These are phyloP conservation scores for Penicillium sp. DNA, from an alignment of 2,329 filamentous ascomycete species.

Conservation along the genomic window DNA sequence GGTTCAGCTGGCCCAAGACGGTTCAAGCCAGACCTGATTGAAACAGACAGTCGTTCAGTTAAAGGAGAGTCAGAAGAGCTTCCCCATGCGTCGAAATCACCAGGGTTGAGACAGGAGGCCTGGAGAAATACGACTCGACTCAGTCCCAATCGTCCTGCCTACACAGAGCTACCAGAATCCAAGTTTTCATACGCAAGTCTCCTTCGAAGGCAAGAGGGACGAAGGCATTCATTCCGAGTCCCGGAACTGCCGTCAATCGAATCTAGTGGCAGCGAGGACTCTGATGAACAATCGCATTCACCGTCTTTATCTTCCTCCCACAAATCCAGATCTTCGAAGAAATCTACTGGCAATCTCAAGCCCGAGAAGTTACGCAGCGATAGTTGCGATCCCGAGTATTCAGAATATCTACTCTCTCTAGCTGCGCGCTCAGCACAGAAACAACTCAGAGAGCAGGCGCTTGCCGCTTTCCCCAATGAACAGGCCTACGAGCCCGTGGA, in stretches of 20 bases:
- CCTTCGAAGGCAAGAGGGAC: constrained; percentile 35
- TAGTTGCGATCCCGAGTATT: constrained; percentile 73
- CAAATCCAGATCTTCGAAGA: constrained; percentile 18
- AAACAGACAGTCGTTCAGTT: constrained; percentile 32
- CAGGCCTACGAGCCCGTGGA: constrained; percentile 46
- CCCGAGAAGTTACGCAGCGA: constrained; percentile 35
- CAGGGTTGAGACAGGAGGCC: neutral
- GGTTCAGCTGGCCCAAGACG: constrained; percentile 18
- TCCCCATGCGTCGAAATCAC: constrained; percentile 33
- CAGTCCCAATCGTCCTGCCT: constrained; percentile 44
- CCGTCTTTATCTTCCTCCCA: constrained; percentile 46
- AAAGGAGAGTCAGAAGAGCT: constrained; percentile 31
- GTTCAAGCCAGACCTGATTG: constrained; percentile 34
- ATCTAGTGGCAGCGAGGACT: constrained; percentile 57
- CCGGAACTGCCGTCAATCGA: constrained; percentile 61
- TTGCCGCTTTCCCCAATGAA: constrained; percentile 51
- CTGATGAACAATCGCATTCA: constrained; percentile 35
- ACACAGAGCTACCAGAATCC: constrained; percentile 55
- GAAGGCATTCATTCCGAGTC: constrained; percentile 58
- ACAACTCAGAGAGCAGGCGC: constrained; percentile 67
- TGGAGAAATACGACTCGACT: constrained; percentile 12
- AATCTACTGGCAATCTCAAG: constrained; percentile 36
- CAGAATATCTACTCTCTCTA: constrained; percentile 73
- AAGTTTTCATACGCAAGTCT: constrained; percentile 46
- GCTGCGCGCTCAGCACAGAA: constrained; percentile 77